phyloP scores from a whole-genome alignment of 257 asterid genomes.

The Avicennia marina region DNA sequence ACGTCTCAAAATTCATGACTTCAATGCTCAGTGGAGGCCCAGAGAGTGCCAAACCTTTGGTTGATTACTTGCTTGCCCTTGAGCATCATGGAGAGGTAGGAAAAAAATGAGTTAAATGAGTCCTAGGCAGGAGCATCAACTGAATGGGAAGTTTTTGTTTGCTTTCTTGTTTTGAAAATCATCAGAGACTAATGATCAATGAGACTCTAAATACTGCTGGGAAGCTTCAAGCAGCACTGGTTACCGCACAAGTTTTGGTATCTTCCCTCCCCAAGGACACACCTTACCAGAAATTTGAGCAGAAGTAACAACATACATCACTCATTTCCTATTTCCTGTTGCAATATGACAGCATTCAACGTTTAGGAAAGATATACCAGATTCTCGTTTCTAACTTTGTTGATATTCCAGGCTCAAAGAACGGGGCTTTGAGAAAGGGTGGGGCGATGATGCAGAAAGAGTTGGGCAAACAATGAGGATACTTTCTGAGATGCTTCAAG shows the following conservation, averaged over 20 bases:
- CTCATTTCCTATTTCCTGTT: slow-evolving; percentile 1
- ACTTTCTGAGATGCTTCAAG: slow-evolving; percentile 74
- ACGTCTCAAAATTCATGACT: slow-evolving; percentile 48
- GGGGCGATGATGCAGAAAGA: slow-evolving; percentile 89
- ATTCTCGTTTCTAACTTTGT: too few species aligned
- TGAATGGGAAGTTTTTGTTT: too few species aligned
- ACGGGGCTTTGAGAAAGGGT: slow-evolving; percentile 91
- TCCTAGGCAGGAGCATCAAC: too few species aligned
- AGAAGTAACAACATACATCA: slow-evolving; percentile 34
- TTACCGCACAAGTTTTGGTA: slow-evolving; percentile 64
- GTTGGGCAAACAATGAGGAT: slow-evolving; percentile 67
- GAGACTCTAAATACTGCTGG: slow-evolving; percentile 58
- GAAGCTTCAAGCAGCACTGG: slow-evolving; percentile 71
- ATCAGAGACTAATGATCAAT: slow-evolving; percentile 82
- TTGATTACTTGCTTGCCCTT: slow-evolving; percentile 66
- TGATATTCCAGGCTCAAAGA: slow-evolving; percentile 73
- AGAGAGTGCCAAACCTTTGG: slow-evolving; percentile 52
- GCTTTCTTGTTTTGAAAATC: neutral
- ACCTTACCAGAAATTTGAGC: slow-evolving; percentile 69
- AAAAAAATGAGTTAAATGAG: too few species aligned
- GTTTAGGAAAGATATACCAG: too few species aligned
- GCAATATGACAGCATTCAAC: too few species aligned
- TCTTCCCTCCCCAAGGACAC: slow-evolving; percentile 56
- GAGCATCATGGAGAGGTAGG: slow-evolving; percentile 67
- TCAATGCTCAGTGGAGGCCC: slow-evolving; percentile 26